A percentile compares a stretch with the other conserved stretches of the same genome.
phyloP scores from a whole-genome alignment of 768 basidiomycete genomes.

The Termitomyces sp. region DNA sequence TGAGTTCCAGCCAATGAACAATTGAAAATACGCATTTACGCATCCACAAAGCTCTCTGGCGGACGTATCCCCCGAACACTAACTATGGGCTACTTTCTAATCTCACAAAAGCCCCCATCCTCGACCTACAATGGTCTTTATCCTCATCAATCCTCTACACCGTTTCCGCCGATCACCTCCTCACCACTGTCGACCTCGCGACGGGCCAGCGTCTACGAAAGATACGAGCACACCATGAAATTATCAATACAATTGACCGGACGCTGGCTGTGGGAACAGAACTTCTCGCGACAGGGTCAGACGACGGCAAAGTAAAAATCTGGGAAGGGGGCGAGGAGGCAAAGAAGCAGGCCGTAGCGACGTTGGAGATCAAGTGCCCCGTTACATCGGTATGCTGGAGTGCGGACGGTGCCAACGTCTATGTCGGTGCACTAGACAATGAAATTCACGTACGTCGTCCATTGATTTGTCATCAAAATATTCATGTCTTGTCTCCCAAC shows the following conservation, averaged over 20 bases:
- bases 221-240: conserved; percentile 85
- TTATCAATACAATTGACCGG: conserved; percentile 86
- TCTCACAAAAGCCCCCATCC: conserved; percentile 85
- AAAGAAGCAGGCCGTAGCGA: conserved; percentile 66
- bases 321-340: conserved; percentile 88
- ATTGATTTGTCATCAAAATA: background rate
- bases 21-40: conserved; percentile 3
- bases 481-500: background rate
- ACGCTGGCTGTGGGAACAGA: conserved; percentile 84
- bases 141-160: conserved; percentile 70
- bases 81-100: conserved; percentile 87
- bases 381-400: conserved; percentile 93
- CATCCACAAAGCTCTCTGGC: conserved; percentile 65
- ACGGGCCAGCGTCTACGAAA: conserved; percentile 79
- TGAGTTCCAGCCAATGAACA: conserved; percentile 34
- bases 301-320: conserved; percentile 87
- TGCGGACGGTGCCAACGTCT: conserved; percentile 84
- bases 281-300: conserved; percentile 81
- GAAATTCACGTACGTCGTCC: conserved; percentile 78
- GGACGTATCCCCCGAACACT: conserved; percentile 86
- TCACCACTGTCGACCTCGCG: conserved; percentile 72
- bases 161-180: conserved; percentile 85
- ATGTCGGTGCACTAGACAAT: conserved; percentile 92
- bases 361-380: conserved; percentile 83
- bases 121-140: conserved; percentile 90